Conservation (phyloP, 2,329 filamentous ascomycete genomes). For the Beauveria sp. region DNA sequence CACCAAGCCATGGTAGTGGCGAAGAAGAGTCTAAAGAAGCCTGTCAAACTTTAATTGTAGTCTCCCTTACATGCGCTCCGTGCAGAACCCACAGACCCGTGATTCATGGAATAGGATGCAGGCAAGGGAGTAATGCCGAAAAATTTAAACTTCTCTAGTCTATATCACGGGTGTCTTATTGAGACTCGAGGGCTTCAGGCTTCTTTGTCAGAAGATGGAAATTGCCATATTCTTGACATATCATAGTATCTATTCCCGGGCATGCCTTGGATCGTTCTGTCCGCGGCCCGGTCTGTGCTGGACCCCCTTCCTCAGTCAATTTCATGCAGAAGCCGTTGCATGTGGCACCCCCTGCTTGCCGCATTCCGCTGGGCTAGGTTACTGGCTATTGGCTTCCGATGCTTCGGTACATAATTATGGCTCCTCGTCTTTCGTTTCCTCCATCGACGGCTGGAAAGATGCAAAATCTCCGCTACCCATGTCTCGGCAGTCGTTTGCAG, state of each 20-base stretch:
- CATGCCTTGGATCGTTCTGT: neutral
- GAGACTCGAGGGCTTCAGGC: no score
- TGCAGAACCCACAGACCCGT: constrained; percentile 5
- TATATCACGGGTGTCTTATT: no score
- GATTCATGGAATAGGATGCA: neutral
- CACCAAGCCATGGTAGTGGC: neutral
- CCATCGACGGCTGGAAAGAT: no score
- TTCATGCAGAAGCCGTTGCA: neutral
- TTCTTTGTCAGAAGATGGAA: no score
- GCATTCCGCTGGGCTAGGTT: no score
- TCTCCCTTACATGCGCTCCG: neutral
- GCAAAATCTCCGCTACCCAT: no score
- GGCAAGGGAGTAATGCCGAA: no score
- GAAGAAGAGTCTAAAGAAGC: neutral
- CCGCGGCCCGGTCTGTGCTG: neutral
- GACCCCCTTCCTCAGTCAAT: neutral
- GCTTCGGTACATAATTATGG: neutral
- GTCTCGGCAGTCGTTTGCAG: no score
- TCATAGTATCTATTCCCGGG: neutral
- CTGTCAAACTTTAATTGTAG: constrained; percentile 1
- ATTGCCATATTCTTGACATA: neutral
- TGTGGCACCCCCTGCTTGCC: neutral
- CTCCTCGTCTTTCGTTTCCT: no score
- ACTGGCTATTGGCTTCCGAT: neutral
- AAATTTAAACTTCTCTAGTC: no score